phyloP scores from a whole-genome alignment of 176 grass and related monocot genomes.

The Bolboschoenus planiculmis region DNA sequence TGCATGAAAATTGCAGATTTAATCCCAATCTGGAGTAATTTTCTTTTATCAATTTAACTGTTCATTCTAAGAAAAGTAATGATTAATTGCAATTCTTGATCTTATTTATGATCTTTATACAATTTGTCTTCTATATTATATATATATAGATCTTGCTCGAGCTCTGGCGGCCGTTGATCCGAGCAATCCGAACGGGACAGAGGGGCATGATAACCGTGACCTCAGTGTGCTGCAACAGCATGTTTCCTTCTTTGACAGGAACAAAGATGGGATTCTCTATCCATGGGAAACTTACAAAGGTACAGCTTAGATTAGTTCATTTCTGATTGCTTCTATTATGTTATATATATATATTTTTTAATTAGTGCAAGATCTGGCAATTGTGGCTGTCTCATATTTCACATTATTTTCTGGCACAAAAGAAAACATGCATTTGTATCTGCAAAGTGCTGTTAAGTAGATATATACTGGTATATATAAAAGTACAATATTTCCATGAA shows the following conservation, averaged over 20 bases:
- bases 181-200: conserved; percentile 47
- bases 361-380: background rate
- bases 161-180: conserved; percentile 46
- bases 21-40: background rate
- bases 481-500: too few species aligned
- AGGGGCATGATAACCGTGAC: conserved; percentile 24
- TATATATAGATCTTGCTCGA: conserved; percentile 45
- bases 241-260: conserved; percentile 58
- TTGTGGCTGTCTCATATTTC: background rate
- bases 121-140: background rate
- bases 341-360: background rate
- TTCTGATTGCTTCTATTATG: background rate
- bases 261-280: conserved; percentile 51
- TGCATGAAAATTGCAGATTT: background rate
- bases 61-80: background rate
- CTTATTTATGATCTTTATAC: background rate
- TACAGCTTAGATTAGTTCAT: background rate
- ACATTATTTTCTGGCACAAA: too few species aligned
- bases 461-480: too few species aligned
- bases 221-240: conserved; percentile 71
- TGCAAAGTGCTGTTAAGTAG: too few species aligned
- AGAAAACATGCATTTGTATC: background rate
- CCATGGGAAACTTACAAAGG: conserved; percentile 66
- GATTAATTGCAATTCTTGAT: background rate
- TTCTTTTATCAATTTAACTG: too few species aligned